A percentile compares a stretch with the other conserved stretches of the same genome.
Evolutionary conservation across 495 filamentous ascomycete species (phyloP).

Genomic region (Aspergillus bridgeri): DNA sequence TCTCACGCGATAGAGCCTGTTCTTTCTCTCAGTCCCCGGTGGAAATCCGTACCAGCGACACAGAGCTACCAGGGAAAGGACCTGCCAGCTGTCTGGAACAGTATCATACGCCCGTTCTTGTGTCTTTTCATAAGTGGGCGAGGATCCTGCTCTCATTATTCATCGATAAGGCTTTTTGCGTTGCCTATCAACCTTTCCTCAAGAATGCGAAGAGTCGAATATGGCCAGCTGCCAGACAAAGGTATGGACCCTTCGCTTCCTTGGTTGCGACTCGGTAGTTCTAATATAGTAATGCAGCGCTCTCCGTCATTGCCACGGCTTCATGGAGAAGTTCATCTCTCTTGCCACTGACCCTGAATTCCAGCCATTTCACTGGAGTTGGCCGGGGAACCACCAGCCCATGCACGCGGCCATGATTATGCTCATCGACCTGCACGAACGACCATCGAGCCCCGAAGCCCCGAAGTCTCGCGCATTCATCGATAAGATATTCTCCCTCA

Average conservation of each 20-base stretch:
- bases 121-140: slow-evolving; percentile 48
- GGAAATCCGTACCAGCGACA: slow-evolving; percentile 24
- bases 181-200: slow-evolving; percentile 54
- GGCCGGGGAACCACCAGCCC: slow-evolving; percentile 55
- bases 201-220: slow-evolving; percentile 54
- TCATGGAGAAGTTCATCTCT: slow-evolving; percentile 53
- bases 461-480: slow-evolving; percentile 47
- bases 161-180: slow-evolving; percentile 51
- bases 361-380: slow-evolving; percentile 58
- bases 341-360: slow-evolving; percentile 51
- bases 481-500: slow-evolving; percentile 50
- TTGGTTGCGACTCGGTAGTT: background rate
- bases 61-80: slow-evolving; percentile 37
- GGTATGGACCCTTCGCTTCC: slow-evolving; percentile 23
- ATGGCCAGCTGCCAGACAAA: slow-evolving; percentile 51
- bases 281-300: slow-evolving; percentile 31
- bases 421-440: slow-evolving; percentile 54
- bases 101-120: slow-evolving; percentile 43
- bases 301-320: slow-evolving; percentile 52
- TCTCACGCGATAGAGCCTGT: slow-evolving; percentile 20
- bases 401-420: slow-evolving; percentile 58
- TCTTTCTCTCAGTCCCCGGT: slow-evolving; percentile 33
- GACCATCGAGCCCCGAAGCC: slow-evolving; percentile 48
- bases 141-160: slow-evolving; percentile 43
- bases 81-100: slow-evolving; percentile 39